Conservation (phyloP, 306 rosid genomes). For the Sicyos edulis region DNA sequence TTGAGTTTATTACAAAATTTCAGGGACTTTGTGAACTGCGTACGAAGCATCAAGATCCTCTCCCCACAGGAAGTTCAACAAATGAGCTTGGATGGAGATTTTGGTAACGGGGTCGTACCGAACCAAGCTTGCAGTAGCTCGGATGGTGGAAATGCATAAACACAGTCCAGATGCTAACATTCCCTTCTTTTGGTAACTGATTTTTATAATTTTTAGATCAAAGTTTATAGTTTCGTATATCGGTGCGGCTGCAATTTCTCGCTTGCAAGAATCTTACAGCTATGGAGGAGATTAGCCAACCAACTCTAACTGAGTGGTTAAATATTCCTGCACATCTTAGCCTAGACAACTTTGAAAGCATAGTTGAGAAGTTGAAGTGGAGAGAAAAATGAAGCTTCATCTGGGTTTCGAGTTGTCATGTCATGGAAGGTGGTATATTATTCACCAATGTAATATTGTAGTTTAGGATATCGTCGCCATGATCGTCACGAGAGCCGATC, state of each 20-base stretch:
- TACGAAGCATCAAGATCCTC: constrained; percentile 81
- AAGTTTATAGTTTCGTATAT: background rate
- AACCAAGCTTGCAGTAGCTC: constrained; percentile 98
- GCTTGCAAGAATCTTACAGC: constrained; percentile 9
- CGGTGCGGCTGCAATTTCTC: background rate
- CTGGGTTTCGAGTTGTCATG: constrained; percentile 2
- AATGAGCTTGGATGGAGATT: constrained; percentile 90
- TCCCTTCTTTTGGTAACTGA: constrained; percentile 24
- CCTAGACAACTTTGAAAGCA: constrained; percentile 15
- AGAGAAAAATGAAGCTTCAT: constrained; percentile 13
- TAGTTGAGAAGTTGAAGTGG: constrained; percentile 17
- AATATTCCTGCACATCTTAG: constrained; percentile 3
- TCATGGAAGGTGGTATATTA: constrained; percentile 11
- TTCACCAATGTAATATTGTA: constrained; percentile 8
- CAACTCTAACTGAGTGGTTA: background rate
- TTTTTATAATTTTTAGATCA: constrained; percentile 10
- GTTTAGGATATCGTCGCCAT: background rate
- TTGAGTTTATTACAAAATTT: constrained; percentile 6
- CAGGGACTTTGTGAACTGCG: constrained; percentile 95
- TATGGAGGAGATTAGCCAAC: constrained; percentile 10
- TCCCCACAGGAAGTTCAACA: constrained; percentile 96
- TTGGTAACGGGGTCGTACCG: constrained; percentile 56
- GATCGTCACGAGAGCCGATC: background rate
- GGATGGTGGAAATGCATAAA: constrained; percentile 53
- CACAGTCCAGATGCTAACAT: constrained; percentile 37